Percentiles rank a stretch among this genome's conserved stretches.
Conservation (phyloP, 192 early-diverging fungal genomes). For the Borealophlyctis nickersoniae region DNA sequence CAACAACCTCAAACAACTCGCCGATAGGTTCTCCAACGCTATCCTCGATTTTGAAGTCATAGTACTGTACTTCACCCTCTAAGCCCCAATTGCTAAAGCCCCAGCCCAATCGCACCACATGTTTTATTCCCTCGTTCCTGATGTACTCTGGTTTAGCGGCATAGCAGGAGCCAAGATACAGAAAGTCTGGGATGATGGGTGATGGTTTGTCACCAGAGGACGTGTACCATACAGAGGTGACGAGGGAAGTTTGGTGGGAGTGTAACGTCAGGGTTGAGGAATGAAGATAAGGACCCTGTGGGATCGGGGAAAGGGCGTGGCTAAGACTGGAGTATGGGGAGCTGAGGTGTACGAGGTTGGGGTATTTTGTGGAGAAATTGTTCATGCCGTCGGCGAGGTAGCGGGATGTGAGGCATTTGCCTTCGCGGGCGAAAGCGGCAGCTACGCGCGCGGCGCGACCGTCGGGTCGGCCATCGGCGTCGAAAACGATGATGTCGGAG, state of each 20-base stretch:
- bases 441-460: not conserved
- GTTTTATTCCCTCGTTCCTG: constrained; percentile 32
- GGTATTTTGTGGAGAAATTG: not conserved
- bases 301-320: not conserved
- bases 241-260: constrained; percentile 22
- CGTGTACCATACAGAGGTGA: constrained; percentile 36
- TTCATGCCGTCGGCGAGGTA: not conserved
- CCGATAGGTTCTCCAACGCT: constrained; percentile 34
- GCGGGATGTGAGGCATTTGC: not conserved
- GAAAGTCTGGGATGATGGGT: constrained; percentile 31
- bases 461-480: not conserved
- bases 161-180: constrained; percentile 40
- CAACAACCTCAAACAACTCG: constrained; percentile 37
- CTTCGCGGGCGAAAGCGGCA: not conserved
- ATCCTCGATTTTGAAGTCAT: constrained; percentile 47
- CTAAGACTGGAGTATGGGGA: not conserved
- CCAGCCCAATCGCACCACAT: constrained; percentile 43
- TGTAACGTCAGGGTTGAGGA: constrained; percentile 14
- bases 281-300: not conserved
- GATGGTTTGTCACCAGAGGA: constrained; percentile 32
- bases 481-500: not conserved
- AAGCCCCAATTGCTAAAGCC: constrained; percentile 31
- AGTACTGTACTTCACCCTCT: constrained; percentile 23
- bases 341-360: not conserved
- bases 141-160: constrained; percentile 20